Evolutionary conservation across 805 yeast species (phyloP), one percentile per base, ranked within the genome.

Genomic region (Metschnikowia noctiluminum): DNA sequence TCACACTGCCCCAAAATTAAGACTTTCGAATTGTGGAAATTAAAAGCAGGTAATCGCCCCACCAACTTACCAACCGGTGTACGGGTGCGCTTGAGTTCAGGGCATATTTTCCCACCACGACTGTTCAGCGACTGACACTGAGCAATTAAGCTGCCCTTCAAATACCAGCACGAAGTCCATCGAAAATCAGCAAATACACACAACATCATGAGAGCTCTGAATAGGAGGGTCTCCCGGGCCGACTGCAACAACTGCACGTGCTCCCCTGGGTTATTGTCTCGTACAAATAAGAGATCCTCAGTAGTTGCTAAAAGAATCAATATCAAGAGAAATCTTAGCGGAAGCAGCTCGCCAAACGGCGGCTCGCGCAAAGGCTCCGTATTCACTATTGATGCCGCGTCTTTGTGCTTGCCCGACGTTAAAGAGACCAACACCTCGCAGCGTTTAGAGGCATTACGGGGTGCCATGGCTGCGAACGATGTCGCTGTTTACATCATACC

Each of bases 161-260:
- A 21, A 21, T 2, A 21, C 21, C 21, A 21, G 4, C 21, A 21
- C 21, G 21, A 21, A 21, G 21, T 21, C 21, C 21, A 21, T 21
- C 21, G 4, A 21, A 21, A 4, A 21, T 21, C 35, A 43, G 44
- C 49, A 35, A 36, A 30, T 10, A 27, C 7, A 41, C 38, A 11
- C 38, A 14, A 15, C 36, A n/a, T 49, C 10, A 54, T 54, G 58
- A 43, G 52, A 32, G 46, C 51, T 21, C 49, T 56, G 3, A 50
- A 48, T 48, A 49, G 53, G 41, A 68, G 69, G 60, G 67, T 70
- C 7, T 53, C 66, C 12, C 65, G 78, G 58, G 73, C 69, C 12
- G 74, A 70, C 58, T 87, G 94, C 63, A 74, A 78, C 42, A 82
- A 87, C 68, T 87, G 96, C 70, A 85, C 89, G 2, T 87, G 95